Conservation (phyloP, 2,329 filamentous ascomycete genomes). For the Curvularia hawaiiensis region DNA sequence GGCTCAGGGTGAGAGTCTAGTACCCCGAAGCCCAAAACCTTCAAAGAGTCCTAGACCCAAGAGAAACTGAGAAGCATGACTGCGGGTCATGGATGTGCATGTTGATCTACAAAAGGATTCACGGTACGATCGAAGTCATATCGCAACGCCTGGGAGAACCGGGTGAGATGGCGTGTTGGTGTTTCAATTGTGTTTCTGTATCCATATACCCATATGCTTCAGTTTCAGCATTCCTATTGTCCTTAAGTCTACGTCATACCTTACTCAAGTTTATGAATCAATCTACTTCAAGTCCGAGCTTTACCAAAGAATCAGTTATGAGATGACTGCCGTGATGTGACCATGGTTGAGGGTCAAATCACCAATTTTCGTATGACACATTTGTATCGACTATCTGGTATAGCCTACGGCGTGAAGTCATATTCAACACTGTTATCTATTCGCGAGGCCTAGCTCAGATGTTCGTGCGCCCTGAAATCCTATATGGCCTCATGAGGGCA, state of each 20-base stretch:
- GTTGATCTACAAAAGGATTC: not conserved
- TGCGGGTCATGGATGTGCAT: not conserved
- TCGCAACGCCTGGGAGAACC: not conserved
- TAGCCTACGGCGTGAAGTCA: not conserved
- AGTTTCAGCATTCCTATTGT: not conserved
- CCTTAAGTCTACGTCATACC: not conserved
- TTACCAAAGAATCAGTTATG: not conserved
- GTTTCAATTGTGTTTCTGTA: not conserved
- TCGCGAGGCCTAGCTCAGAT: not conserved
- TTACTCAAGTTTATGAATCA: not conserved
- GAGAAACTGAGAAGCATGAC: slow-evolving; percentile 7
- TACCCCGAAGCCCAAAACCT: slow-evolving; percentile 50
- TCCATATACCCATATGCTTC: slow-evolving; percentile 15
- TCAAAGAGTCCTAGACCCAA: slow-evolving; percentile 27
- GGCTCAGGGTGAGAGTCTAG: slow-evolving; percentile 58
- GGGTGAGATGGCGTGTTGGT: not conserved
- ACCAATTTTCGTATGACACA: not conserved
- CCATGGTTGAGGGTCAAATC: not conserved
- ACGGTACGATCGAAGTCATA: not conserved
- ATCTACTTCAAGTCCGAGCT: not conserved
- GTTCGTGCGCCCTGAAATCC: not conserved
- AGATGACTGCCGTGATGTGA: not conserved
- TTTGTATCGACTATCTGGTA: not conserved
- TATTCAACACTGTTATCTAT: not conserved
- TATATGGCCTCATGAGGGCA: not conserved